phyloP scores from a whole-genome alignment of 1,284 basidiomycete genomes.

The Phlebopus sp. region DNA sequence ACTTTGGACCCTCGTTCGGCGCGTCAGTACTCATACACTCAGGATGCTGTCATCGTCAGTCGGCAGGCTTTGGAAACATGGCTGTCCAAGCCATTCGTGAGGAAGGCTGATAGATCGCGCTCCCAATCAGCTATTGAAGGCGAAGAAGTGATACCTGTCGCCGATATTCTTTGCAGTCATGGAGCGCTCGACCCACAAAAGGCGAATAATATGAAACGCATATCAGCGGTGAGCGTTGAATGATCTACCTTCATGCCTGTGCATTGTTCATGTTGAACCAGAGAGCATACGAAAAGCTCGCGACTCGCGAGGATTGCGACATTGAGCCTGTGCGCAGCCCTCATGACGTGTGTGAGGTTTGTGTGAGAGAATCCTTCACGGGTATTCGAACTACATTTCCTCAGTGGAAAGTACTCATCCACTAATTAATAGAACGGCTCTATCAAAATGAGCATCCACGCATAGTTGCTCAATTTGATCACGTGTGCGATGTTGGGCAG shows the following conservation, averaged over 20 bases:
- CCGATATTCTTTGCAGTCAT: slow-evolving; percentile 60
- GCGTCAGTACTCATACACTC: slow-evolving; percentile 9
- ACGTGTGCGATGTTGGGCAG: slow-evolving; percentile 42
- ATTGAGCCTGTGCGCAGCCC: slow-evolving; percentile 47
- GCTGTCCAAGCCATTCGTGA: slow-evolving; percentile 44
- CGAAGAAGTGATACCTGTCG: slow-evolving; percentile 16
- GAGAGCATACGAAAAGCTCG: slow-evolving; percentile 50
- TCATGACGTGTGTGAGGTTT: slow-evolving; percentile 58
- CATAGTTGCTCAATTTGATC: slow-evolving; percentile 55
- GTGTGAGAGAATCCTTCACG: slow-evolving; percentile 55
- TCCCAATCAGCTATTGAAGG: slow-evolving; percentile 19
- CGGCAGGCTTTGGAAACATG: slow-evolving; percentile 59
- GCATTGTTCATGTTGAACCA: slow-evolving; percentile 24
- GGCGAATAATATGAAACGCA: slow-evolving; percentile 61
- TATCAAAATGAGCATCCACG: slow-evolving; percentile 67
- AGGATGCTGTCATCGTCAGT: slow-evolving; percentile 61
- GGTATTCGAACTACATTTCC: slow-evolving; percentile 39
- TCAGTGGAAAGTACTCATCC: slow-evolving; percentile 8
- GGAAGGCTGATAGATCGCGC: slow-evolving; percentile 20
- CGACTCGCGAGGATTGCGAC: slow-evolving; percentile 40
- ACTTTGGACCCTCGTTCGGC: slow-evolving; percentile 3
- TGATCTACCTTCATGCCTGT: slow-evolving; percentile 30
- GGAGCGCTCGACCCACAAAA: slow-evolving; percentile 55
- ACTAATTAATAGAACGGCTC: slow-evolving; percentile 49
- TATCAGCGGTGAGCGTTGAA: slow-evolving; percentile 38